Evolutionary conservation across 352 stramenopile species (phyloP).

Genomic region (Pythium coloratum): DNA sequence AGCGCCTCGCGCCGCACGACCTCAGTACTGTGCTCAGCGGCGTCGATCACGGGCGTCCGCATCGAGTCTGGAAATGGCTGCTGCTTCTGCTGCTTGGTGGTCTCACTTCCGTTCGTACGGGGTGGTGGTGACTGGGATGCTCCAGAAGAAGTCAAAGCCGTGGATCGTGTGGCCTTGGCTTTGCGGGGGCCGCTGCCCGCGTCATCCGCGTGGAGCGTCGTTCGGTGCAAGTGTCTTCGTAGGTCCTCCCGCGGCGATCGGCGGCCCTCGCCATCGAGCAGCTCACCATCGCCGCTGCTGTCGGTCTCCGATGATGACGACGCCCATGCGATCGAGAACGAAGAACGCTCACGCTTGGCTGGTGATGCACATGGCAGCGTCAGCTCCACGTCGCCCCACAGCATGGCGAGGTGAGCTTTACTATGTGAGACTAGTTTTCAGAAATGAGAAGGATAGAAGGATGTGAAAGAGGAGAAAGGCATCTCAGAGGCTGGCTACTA

Average conservation of each 20-base stretch:
- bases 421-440: neutral
- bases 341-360: neutral
- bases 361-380: neutral
- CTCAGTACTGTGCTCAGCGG: slow-evolving; percentile 6
- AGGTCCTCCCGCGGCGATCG: neutral
- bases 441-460: neutral
- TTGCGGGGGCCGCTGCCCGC: neutral
- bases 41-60: slow-evolving; percentile 10
- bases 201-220: neutral
- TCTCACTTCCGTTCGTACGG: neutral
- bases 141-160: neutral
- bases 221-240: neutral
- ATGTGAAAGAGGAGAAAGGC: neutral
- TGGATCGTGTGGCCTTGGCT: neutral
- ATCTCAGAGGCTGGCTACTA: neutral
- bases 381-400: neutral
- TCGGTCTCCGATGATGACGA: slow-evolving; percentile 2
- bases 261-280: neutral
- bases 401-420: neutral
- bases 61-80: slow-evolving; percentile 9
- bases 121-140: neutral
- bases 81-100: neutral
- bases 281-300: neutral
- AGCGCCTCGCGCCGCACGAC: slow-evolving; percentile 17
- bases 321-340: slow-evolving; percentile 1